Conservation (phyloP, 768 basidiomycete genomes). For the Hemileccinum impolitum region DNA sequence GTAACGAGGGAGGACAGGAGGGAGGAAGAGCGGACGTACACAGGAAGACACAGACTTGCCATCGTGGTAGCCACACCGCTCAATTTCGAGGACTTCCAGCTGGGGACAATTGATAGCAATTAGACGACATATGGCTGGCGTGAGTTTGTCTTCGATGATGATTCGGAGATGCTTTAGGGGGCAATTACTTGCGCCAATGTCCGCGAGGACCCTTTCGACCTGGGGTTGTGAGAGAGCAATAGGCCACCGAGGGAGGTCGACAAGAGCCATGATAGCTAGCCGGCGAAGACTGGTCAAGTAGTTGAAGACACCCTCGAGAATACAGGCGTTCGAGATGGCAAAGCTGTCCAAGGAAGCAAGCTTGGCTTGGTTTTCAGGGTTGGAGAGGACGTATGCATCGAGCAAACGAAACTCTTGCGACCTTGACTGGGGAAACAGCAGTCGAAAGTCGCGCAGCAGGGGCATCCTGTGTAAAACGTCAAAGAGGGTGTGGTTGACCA, state of each 20-base stretch:
- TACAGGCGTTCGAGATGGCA: constrained; percentile 35
- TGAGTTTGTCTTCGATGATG: constrained; percentile 36
- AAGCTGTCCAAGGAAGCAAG: constrained; percentile 34
- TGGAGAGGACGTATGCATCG: constrained; percentile 18
- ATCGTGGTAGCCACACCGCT: constrained; percentile 36
- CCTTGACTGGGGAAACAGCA: constrained; percentile 31
- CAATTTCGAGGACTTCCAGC: constrained; percentile 33
- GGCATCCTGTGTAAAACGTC: constrained; percentile 32
- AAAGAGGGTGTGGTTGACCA: constrained; percentile 15
- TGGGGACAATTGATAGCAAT: constrained; percentile 31
- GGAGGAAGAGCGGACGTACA: constrained; percentile 29
- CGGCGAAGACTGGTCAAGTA: constrained; percentile 28
- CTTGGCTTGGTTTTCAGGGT: constrained; percentile 23
- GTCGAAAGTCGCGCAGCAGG: constrained; percentile 26
- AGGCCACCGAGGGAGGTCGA: constrained; percentile 36
- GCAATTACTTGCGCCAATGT: constrained; percentile 31
- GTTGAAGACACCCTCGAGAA: constrained; percentile 27
- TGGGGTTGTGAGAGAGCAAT: constrained; percentile 34
- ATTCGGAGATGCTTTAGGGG: constrained; percentile 33
- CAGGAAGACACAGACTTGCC: constrained; percentile 34
- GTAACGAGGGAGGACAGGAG: constrained; percentile 7
- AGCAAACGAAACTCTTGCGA: constrained; percentile 27
- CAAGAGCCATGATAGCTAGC: constrained; percentile 31
- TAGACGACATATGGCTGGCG: constrained; percentile 26
- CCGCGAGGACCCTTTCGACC: constrained; percentile 27